Evolutionary conservation across 768 basidiomycete genomes (phyloP).

Genomic region (Lentinula sp.): DNA sequence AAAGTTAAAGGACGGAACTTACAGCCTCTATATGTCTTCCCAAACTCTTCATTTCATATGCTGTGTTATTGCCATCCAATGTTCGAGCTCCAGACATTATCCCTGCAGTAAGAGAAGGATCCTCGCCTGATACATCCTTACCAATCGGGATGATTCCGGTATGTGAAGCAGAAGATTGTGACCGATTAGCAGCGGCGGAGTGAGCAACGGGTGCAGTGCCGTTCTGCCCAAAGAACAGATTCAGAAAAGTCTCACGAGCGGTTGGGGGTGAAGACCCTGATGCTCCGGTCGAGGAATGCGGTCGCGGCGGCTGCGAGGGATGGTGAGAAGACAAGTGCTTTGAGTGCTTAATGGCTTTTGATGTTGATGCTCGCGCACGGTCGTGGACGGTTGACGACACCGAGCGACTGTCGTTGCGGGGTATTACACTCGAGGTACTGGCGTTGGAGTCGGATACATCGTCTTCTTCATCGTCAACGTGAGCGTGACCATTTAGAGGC

Average conservation of each 20-base stretch:
- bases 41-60: constrained; percentile 97
- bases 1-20: constrained; percentile 27
- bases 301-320: constrained; percentile 17
- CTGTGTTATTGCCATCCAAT: constrained; percentile 74
- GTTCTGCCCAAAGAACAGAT: constrained; percentile 95
- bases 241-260: constrained; percentile 89
- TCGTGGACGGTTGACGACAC: constrained; percentile 76
- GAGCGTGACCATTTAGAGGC: constrained; percentile 45
- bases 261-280: constrained; percentile 38
- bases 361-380: constrained; percentile 40
- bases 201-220: constrained; percentile 69
- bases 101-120: constrained; percentile 46
- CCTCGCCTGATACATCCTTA: constrained; percentile 55
- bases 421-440: constrained; percentile 46
- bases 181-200: constrained; percentile 39
- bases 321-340: constrained; percentile 30
- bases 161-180: constrained; percentile 8
- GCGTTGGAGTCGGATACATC: constrained; percentile 51
- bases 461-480: constrained; percentile 59
- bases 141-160: constrained; percentile 44
- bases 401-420: constrained; percentile 55
- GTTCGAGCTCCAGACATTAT: constrained; percentile 61
- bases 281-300: constrained; percentile 29
- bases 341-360: constrained; percentile 23
- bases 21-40: constrained; percentile 98